Evolutionary conservation across 2,329 filamentous ascomycete genomes (phyloP), one percentile per base, ranked within the genome.

Genomic region (Ophiostoma sp.): DNA sequence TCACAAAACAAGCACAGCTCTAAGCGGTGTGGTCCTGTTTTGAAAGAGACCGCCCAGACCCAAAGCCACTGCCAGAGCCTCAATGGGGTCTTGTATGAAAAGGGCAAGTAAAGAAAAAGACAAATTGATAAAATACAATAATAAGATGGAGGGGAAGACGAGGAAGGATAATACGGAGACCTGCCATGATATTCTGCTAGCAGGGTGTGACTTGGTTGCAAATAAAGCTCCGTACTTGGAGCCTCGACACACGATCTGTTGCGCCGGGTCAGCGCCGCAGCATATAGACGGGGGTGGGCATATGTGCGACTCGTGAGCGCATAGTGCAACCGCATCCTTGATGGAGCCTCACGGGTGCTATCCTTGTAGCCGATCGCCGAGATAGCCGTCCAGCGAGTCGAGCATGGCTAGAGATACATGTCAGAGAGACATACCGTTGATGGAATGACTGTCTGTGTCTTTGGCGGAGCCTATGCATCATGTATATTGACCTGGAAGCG

Each of bases 241-340:
- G 49, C 58, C 67, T 69, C 66, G 69, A 71, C 44, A 67, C 69
- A 70, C 47, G 18, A 55, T 66, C 63, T 69, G 69, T 63, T 52
- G 68, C 69, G 65, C 49, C 67, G 66, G 64, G 67, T 65, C 66
- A 63, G 16, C 14, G 40, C 60, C 60, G 42, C 41, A 41, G 27
- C 47, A 66, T 68, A 70, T 71, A 67, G 70, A 69, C 70, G 49
- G 64, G 70, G 70, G 62, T 64, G 41, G 67, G 45, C 47, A 71
- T 69, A 67, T 70, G 62, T 69, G 70, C 67, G 66, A 68, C 70
- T 68, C 60, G 44, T 63, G 66, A 65, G 64, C 14, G 68, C 67
- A 71, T 71, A 66, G 67, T 69, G 70, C 70, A 67, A 71, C 69
- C 27, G 68, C 65, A 67, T 67, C 70, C 63, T 52, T 60, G 49